These are phyloP conservation scores for Pelargonium citronellum DNA, from an alignment of 441 rosid species.

Conservation along the genomic window DNA sequence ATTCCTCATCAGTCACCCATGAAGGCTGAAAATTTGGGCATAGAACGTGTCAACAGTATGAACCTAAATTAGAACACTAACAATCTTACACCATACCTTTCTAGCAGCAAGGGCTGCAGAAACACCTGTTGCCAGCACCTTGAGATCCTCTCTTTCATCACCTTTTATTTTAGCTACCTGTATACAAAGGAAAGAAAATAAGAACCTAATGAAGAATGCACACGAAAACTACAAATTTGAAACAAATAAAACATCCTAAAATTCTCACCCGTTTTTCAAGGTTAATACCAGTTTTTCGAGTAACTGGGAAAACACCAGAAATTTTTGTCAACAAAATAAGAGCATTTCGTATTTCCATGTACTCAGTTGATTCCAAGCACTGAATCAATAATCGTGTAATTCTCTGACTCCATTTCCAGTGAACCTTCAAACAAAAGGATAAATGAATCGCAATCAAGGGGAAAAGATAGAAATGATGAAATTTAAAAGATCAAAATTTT, in stretches of 20 bases:
- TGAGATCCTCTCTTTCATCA: constrained; percentile 99
- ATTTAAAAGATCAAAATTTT: background rate
- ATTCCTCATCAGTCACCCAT: constrained; percentile 99
- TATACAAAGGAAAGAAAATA: constrained; percentile 21
- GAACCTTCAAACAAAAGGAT: constrained; percentile 57
- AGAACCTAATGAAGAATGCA: constrained; percentile 12
- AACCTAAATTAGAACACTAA: background rate
- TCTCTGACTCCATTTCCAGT: constrained; percentile 99
- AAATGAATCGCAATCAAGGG: constrained; percentile 11
- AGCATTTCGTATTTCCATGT: constrained; percentile 99
- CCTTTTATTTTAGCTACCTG: constrained; percentile 92
- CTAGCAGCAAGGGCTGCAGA: constrained; percentile 98
- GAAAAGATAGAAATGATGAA: background rate
- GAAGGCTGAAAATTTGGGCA: constrained; percentile 52
- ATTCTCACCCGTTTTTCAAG: constrained; percentile 90
- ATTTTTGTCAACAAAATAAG: constrained; percentile 92
- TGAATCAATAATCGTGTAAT: constrained; percentile 88
- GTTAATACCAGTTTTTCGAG: constrained; percentile 95
- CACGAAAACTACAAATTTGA: constrained; percentile 12
- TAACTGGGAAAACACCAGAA: constrained; percentile 93
- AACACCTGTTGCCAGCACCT: constrained; percentile 98
- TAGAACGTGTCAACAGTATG: background rate
- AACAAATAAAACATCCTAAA: constrained; percentile 13
- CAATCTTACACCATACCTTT: constrained; percentile 51
- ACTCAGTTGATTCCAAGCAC: constrained; percentile 95